A percentile compares a stretch with the other conserved stretches of the same genome.
These are phyloP conservation scores for Picea sitchensis DNA, from an alignment of 75 land plant species.

Conservation along the genomic window DNA sequence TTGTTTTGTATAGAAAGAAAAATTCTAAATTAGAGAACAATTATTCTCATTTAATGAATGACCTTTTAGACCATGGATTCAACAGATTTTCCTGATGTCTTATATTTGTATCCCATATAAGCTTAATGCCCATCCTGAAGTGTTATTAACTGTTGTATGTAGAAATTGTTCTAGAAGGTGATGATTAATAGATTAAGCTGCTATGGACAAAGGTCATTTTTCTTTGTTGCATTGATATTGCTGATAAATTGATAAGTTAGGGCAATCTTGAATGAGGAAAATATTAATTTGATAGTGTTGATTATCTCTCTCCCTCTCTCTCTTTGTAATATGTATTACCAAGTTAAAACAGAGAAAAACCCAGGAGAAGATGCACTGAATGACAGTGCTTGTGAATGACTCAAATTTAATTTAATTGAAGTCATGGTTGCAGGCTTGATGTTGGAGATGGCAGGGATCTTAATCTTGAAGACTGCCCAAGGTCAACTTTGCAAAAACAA, in stretches of 20 bases:
- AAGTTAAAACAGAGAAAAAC: not conserved
- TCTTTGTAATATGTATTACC: not conserved
- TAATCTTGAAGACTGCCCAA: conserved; percentile 55
- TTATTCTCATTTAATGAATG: not conserved
- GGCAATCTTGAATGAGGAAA: not conserved
- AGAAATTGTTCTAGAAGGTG: too few species aligned
- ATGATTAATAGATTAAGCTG: not conserved
- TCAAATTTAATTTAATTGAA: not conserved
- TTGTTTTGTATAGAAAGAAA: not conserved
- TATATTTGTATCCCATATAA: too few species aligned
- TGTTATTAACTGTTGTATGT: too few species aligned
- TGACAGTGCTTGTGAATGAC: not conserved
- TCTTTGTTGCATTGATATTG: not conserved
- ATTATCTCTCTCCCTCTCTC: not conserved
- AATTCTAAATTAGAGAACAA: not conserved
- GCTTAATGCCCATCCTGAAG: too few species aligned
- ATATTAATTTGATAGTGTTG: not conserved
- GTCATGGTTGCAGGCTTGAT: conserved; percentile 69
- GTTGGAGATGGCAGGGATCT: conserved; percentile 84
- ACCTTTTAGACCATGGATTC: not conserved
- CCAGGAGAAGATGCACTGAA: not conserved
- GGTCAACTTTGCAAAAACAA: conserved; percentile 58
- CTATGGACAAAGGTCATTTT: not conserved
- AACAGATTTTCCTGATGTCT: not conserved
- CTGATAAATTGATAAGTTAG: not conserved